Evolutionary conservation across 2,329 filamentous ascomycete genomes (phyloP).

Genomic region (Hortaea sp.): DNA sequence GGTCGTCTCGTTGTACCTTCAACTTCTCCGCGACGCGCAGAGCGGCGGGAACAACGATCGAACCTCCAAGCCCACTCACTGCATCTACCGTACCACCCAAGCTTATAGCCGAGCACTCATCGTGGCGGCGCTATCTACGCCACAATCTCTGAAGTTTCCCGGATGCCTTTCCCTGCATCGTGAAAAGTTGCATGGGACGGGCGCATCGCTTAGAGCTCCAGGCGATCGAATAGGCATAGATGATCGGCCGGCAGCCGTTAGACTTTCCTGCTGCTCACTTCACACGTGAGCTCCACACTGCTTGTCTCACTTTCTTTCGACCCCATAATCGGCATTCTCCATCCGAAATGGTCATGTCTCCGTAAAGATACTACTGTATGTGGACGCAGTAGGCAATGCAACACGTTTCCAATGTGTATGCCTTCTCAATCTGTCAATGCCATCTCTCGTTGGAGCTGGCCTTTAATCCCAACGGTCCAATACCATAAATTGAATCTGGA

Average conservation of each 20-base stretch:
- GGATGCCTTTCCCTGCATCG: too few species aligned
- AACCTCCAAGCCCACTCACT: background rate
- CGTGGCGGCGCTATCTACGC: background rate
- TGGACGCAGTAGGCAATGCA: too few species aligned
- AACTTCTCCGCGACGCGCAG: too few species aligned
- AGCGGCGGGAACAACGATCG: background rate
- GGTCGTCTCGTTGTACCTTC: background rate
- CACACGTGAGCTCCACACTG: background rate
- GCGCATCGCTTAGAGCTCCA: background rate
- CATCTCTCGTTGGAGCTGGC: background rate
- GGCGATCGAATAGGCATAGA: background rate
- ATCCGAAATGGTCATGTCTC: too few species aligned
- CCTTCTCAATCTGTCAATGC: background rate
- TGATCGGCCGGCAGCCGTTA: background rate
- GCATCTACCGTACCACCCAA: background rate
- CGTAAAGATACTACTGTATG: too few species aligned
- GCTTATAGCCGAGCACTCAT: background rate
- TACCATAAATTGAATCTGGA: background rate
- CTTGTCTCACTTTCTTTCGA: background rate
- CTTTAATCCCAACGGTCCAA: background rate
- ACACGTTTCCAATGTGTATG: background rate
- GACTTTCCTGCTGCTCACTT: background rate
- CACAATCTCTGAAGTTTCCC: too few species aligned
- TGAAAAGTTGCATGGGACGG: background rate
- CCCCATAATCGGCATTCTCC: background rate